Evolutionary conservation across 176 grass and related monocot species (phyloP).

Genomic region (Luzula sylvatica): DNA sequence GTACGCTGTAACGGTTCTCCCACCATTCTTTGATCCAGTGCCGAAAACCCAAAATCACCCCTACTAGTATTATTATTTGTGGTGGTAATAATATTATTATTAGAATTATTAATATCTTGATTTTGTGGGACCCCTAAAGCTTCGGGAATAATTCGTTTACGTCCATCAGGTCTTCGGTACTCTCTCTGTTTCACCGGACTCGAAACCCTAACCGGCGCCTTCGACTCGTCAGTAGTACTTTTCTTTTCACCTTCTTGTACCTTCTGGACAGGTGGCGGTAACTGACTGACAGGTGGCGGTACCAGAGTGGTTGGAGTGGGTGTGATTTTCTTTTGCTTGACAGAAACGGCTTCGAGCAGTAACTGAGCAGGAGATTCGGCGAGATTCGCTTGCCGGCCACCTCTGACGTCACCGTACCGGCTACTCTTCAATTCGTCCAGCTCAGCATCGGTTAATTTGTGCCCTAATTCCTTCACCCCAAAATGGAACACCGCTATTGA

Average conservation of each 20-base stretch:
- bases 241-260: slow-evolving; percentile 46
- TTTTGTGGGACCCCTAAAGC: slow-evolving; percentile 75
- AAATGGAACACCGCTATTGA: slow-evolving; percentile 82
- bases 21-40: slow-evolving; percentile 18
- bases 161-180: slow-evolving; percentile 83
- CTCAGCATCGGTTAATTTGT: slow-evolving; percentile 75
- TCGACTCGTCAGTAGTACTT: slow-evolving; percentile 40
- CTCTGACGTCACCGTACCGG: slow-evolving; percentile 92
- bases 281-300: slow-evolving; percentile 20
- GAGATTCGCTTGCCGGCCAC: slow-evolving; percentile 74
- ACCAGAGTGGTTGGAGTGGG: slow-evolving; percentile 37
- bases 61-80: slow-evolving; percentile 21
- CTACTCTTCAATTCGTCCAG: slow-evolving; percentile 86
- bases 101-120: slow-evolving; percentile 37
- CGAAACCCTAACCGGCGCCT: slow-evolving; percentile 39
- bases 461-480: slow-evolving; percentile 91
- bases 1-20: slow-evolving; percentile 25
- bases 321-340: slow-evolving; percentile 60
- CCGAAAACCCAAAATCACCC: neutral
- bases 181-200: slow-evolving; percentile 95
- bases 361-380: slow-evolving; percentile 80
- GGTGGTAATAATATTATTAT: slow-evolving; percentile 21
- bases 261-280: slow-evolving; percentile 34
- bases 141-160: slow-evolving; percentile 98
- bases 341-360: slow-evolving; percentile 70